Base-by-base conservation (phyloP, 495 filamentous ascomycete species). In the Astrocystis sublimbata region DNA sequence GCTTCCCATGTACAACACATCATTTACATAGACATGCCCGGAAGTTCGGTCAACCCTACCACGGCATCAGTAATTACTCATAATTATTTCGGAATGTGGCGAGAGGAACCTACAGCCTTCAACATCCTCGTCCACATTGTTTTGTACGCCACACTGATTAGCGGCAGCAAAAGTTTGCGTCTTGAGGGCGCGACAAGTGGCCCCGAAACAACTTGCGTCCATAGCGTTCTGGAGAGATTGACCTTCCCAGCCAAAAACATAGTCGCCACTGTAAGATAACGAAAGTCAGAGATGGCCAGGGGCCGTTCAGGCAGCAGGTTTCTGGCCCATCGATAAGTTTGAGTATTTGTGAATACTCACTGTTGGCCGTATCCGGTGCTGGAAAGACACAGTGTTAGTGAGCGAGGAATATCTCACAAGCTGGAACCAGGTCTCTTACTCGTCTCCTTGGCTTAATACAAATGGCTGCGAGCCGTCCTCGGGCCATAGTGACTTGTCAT, bases 211-310 rank as follows among this genome's bases (percentile, higher is more conserved):
- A 21, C 67, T 59, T 21, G 69, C 71, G 54, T 80, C 73, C 61
- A 80, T 67, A 17, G 76, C 78, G 10, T 67, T 67, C 65, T 76
- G 76, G 3, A 80, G 64, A 1, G 73, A 66, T 33, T 76, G 71
- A 24, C 70, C 77, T 65, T 79, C 76, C 76, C 78, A 80, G 13
- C 78, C 76, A 61, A 79, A 80, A 43, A 80, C 61, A 63, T 80
- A 80, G 51, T 80, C 78, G 67, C 67, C 36, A 6, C n/a, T n/a
- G n/a, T n/a, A n/a, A n/a, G n/a, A n/a, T n/a, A n/a, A n/a, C n/a
- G n/a, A n/a, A n/a, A n/a, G n/a, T n/a, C n/a, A n/a, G n/a, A n/a
- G n/a, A n/a, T n/a, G n/a, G n/a, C n/a, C n/a, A n/a, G n/a, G n/a
- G n/a, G n/a, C n/a, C n/a, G n/a, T n/a, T n/a, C n/a, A n/a, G n/a